Evolutionary conservation across 345 rosid genomes (phyloP), one percentile per base, ranked within the genome.

Genomic region (Chamaenerion angustifolium): DNA sequence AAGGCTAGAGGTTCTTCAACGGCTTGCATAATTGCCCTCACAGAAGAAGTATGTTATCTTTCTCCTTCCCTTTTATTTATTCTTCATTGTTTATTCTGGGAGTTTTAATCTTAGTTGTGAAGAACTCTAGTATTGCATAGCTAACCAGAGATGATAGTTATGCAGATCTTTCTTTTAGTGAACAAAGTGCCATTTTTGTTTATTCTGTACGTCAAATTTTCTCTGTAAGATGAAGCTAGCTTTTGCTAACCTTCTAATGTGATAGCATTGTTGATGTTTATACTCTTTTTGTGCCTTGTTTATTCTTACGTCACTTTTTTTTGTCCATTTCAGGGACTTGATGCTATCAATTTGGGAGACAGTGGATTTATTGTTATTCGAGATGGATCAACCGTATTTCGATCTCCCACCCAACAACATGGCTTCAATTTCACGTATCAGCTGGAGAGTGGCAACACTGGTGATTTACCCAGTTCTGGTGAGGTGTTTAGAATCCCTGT

Each of bases 341-440:
- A 79, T 56, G 96, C 98, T 4, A 71, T 92, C 53, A 92, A 92
- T 62, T 74, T 92, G 41, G 98, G 98, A 42, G 96, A 92, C 58
- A 92, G 98, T 59, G 98, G 98, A 56, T 92, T 92, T 83, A 70
- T 82, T 6, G 90, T 87, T 56, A 71, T 92, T 58, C 70, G 98
- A 65, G 94, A 82, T 56, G 96, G 96, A 45, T 64, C 71, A 55
- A 82, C 90, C 1, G 61, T 87, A 60, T 87, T 84, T 64, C 81
- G 75, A 55, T 92, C 98, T 35, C 95, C 96, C 11, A 90, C 76
- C 56, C 98, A 92, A 69, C 95, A 84, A 64, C 98, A 87, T 52
- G 88, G 81, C 23, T 92, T 92, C 76, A 92, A 92, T 63, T 92
- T 88, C 68, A 82, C 98, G 0, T 92, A 80, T 67, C 98, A 92